Base-by-base conservation (phyloP, 495 filamentous ascomycete genomes). In the Neurospora sp. region DNA sequence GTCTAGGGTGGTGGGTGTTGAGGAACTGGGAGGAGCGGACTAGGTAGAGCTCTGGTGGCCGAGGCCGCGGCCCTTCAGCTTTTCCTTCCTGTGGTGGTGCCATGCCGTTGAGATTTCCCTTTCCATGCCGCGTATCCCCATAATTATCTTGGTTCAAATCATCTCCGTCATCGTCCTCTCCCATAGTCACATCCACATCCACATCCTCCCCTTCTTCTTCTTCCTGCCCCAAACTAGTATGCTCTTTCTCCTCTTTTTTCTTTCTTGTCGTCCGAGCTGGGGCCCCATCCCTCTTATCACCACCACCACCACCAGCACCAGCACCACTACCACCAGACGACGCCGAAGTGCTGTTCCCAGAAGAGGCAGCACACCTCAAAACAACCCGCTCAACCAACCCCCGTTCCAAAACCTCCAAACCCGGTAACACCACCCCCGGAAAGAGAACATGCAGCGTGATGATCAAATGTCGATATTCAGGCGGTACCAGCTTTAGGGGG, bases 351-450 rank as follows among this genome's bases (percentile, higher is more conserved):
- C 3, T 31, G 27, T 31, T 31, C 27, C 27, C 27, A 31, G 27
- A 31, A 31, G 27, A 31, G 27, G 27, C 48, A 42, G 18, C 40
- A 6, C n/a, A 18, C 48, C 44, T 22, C 12, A 79, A 39, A 37
- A 74, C 35, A 4, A 83, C 61, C 22, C 79, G 79, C 31, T 82
- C 89, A 16, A 96, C 89, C 0, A 93, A 84, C 8, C 85, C 80
- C 11, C 94, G 86, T 77, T 97, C 94, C 5, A 97, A 85, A 1
- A 97, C 85, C 76, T 97, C 93, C 2, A 97, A 85, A 0, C 93
- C 92, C 4, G 92, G 91, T 0, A 97, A 88, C 1, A 91, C 78
- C 68, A 85, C 83, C 1, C 75, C 71, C 12, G 88, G 90, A 77
- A 90, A 90, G n/a, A 92, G 78, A 5, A 89, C 87, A 79, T 91